phyloP scores from a whole-genome alignment of 2,329 filamentous ascomycete species.

The Pseudogymnoascus pannorum region DNA sequence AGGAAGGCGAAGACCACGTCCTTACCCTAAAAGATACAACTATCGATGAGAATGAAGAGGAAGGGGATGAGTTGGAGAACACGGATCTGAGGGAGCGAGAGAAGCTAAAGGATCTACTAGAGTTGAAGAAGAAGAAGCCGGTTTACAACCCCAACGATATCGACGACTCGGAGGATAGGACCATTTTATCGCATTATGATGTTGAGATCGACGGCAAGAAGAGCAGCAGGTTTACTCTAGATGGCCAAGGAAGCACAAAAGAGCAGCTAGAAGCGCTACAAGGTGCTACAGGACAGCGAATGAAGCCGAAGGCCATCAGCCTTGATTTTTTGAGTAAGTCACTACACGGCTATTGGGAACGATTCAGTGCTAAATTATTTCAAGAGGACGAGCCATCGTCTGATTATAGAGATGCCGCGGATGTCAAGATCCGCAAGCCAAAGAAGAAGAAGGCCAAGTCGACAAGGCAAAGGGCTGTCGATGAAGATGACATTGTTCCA shows the following conservation, averaged over 20 bases:
- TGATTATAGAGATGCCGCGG: conserved; percentile 80
- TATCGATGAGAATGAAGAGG: conserved; percentile 75
- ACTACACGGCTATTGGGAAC: background rate
- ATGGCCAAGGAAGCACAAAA: conserved; percentile 63
- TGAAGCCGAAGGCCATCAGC: conserved; percentile 64
- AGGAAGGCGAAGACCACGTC: conserved; percentile 78
- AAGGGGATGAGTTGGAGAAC: conserved; percentile 86
- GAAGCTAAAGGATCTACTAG: conserved; percentile 65
- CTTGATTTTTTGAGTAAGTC: conserved; percentile 60
- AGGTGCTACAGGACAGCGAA: conserved; percentile 44
- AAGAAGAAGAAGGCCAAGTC: conserved; percentile 85
- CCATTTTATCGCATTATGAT: conserved; percentile 83
- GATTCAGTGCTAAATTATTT: conserved; percentile 19
- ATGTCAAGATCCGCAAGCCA: conserved; percentile 88
- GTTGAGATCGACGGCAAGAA: conserved; percentile 92
- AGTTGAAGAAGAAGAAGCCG: conserved; percentile 83
- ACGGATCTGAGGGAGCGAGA: conserved; percentile 64
- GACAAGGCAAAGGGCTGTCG: conserved; percentile 61
- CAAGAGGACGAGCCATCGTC: conserved; percentile 61
- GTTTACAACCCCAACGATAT: conserved; percentile 79
- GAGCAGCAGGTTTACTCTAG: conserved; percentile 77
- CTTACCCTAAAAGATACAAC: conserved; percentile 90
- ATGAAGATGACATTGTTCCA: conserved; percentile 53
- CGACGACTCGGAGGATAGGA: conserved; percentile 54
- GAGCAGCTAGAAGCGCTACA: conserved; percentile 52